Percentiles rank a stretch among this genome's conserved stretches.
These are phyloP conservation scores for Astragalus membranaceus DNA, from an alignment of 306 rosid species.

Conservation along the genomic window DNA sequence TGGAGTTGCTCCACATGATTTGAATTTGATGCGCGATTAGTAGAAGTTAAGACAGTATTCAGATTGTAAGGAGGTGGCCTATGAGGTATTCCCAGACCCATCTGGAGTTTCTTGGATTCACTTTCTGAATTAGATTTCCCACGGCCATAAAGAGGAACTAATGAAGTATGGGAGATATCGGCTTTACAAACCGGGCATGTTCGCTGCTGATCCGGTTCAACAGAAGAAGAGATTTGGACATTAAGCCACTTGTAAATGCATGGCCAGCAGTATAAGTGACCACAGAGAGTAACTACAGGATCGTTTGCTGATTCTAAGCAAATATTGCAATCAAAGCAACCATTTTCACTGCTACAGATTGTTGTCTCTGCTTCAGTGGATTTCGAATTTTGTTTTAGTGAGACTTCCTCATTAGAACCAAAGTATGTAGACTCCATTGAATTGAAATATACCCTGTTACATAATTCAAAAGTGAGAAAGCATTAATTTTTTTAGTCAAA, in stretches of 20 bases:
- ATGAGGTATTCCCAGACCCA: conserved; percentile 49
- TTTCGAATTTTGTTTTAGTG: conserved; percentile 43
- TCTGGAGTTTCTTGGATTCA: conserved; percentile 40
- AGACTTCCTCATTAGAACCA: conserved; percentile 36
- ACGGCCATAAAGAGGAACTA: conserved; percentile 91
- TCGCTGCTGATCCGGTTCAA: conserved; percentile 34
- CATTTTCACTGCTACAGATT: conserved; percentile 33
- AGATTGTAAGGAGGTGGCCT: conserved; percentile 54
- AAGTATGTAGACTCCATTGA: conserved; percentile 43
- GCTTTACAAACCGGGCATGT: conserved; percentile 90
- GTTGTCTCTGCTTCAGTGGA: conserved; percentile 30
- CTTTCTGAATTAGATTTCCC: conserved; percentile 47
- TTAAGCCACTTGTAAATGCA: conserved; percentile 89
- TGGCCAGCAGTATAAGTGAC: conserved; percentile 92
- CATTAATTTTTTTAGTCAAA: neutral
- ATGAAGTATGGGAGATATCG: conserved; percentile 44
- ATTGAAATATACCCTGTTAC: conserved; percentile 26
- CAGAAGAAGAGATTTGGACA: conserved; percentile 35
- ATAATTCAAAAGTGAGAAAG: conserved; percentile 10
- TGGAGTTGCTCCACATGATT: conserved; percentile 36
- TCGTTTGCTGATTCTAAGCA: conserved; percentile 81
- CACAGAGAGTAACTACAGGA: conserved; percentile 90
- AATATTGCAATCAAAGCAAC: conserved; percentile 83
- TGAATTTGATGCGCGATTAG: conserved; percentile 19
- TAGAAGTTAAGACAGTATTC: conserved; percentile 29